Conservation (phyloP, 371 early-diverging fungal species). For the Rhizoclosmatium hyalinum region DNA sequence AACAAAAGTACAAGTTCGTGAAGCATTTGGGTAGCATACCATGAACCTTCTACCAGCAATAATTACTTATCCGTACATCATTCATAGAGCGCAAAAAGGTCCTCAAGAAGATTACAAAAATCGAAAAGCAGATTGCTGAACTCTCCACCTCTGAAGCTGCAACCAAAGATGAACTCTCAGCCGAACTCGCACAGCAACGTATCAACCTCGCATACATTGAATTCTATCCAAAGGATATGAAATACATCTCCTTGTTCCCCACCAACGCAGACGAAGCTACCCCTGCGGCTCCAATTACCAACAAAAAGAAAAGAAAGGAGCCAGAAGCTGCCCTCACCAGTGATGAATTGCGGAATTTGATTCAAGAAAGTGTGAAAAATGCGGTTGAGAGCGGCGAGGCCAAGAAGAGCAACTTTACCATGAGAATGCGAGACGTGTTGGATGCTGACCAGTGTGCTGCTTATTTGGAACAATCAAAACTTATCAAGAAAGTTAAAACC, state of each 20-base stretch:
- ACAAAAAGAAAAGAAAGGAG: neutral
- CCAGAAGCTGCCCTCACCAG: neutral
- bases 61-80: neutral
- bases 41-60: neutral
- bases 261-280: neutral
- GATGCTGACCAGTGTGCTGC: slow-evolving; percentile 7
- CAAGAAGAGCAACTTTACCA: slow-evolving; percentile 10
- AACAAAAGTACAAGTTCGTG: slow-evolving; percentile 50
- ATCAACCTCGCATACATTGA: slow-evolving; percentile 42
- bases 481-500: slow-evolving; percentile 4
- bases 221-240: slow-evolving; percentile 50
- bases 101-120: slow-evolving; percentile 22
- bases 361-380: slow-evolving; percentile 20
- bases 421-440: slow-evolving; percentile 38
- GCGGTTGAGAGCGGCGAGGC: slow-evolving; percentile 22
- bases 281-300: neutral
- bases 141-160: neutral
- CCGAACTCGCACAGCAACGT: slow-evolving; percentile 26
- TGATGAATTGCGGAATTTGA: slow-evolving; percentile 9
- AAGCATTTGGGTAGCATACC: slow-evolving; percentile 48
- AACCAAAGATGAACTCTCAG: slow-evolving; percentile 4
- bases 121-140: slow-evolving; percentile 10
- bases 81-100: slow-evolving; percentile 35
- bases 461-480: slow-evolving; percentile 8
- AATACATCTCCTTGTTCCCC: slow-evolving; percentile 55